phyloP scores from a whole-genome alignment of 176 grass and related monocot genomes.

The Phoenix roebelenii region DNA sequence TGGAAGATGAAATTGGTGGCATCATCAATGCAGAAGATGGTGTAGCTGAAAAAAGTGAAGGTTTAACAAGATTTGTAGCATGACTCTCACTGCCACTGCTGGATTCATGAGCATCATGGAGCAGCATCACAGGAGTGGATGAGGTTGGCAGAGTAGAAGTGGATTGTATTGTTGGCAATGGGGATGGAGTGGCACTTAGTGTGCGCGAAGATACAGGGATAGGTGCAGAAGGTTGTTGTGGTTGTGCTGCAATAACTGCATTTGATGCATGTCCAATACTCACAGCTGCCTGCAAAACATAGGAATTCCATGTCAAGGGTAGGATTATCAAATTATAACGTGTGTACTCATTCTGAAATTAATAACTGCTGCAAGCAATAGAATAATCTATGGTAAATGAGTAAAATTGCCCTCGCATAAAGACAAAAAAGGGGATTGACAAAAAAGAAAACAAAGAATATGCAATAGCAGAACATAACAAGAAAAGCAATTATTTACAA shows the following conservation, averaged over 20 bases:
- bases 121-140: constrained; percentile 17
- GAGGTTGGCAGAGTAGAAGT: constrained; percentile 21
- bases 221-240: constrained; percentile 12
- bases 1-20: constrained; percentile 20
- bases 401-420: no score
- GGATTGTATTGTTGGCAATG: constrained; percentile 21
- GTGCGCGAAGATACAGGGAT: constrained; percentile 24
- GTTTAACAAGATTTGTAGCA: constrained; percentile 25
- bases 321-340: no score
- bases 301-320: no score
- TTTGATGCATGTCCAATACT: constrained; percentile 16
- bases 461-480: not conserved
- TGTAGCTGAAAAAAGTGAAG: constrained; percentile 20
- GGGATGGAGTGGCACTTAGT: constrained; percentile 14
- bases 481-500: not conserved
- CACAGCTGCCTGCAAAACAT: constrained; percentile 26
- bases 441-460: not conserved
- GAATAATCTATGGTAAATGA: no score
- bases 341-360: no score
- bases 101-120: constrained; percentile 26
- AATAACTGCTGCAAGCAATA: no score
- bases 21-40: constrained; percentile 21
- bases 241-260: constrained; percentile 7
- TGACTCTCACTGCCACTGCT: constrained; percentile 10
- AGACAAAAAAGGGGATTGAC: no score